Evolutionary conservation across 2,329 filamentous ascomycete genomes (phyloP).

Genomic region (Emydomyces testavorans): DNA sequence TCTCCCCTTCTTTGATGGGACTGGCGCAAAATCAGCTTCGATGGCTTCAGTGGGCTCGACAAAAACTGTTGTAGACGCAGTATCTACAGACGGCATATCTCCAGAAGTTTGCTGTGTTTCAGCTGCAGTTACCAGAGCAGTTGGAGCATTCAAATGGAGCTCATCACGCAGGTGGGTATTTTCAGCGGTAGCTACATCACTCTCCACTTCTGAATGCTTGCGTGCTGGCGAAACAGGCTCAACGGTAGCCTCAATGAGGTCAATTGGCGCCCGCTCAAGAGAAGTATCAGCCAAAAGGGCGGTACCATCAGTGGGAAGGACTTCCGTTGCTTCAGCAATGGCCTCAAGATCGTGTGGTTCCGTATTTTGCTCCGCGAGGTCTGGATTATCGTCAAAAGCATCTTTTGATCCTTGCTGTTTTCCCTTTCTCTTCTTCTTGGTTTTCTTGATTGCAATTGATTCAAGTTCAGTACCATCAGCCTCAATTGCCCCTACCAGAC

Average conservation of each 20-base stretch:
- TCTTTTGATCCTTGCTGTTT: not conserved
- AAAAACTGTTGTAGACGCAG: not conserved
- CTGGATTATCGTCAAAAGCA: not conserved
- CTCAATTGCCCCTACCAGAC: not conserved
- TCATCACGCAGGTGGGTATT: not conserved
- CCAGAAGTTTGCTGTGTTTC: not conserved
- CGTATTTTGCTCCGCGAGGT: not conserved
- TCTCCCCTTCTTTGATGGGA: not conserved
- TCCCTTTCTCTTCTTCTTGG: conserved; percentile 4
- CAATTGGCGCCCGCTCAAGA: not conserved
- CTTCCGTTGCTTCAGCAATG: not conserved
- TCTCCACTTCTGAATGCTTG: not conserved
- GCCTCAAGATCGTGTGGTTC: not conserved
- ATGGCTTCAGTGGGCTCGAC: not conserved
- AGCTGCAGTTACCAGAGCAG: not conserved
- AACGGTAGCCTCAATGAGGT: not conserved
- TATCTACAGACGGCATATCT: not conserved
- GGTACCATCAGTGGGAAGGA: not conserved
- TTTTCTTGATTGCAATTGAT: not conserved
- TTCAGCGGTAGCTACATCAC: not conserved
- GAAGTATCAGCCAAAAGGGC: not conserved
- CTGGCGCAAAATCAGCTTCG: not conserved
- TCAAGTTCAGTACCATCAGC: not conserved
- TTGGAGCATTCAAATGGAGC: not conserved
- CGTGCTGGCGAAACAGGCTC: not conserved